phyloP scores from a whole-genome alignment of 306 rosid species.

The Biancaea sappan region DNA sequence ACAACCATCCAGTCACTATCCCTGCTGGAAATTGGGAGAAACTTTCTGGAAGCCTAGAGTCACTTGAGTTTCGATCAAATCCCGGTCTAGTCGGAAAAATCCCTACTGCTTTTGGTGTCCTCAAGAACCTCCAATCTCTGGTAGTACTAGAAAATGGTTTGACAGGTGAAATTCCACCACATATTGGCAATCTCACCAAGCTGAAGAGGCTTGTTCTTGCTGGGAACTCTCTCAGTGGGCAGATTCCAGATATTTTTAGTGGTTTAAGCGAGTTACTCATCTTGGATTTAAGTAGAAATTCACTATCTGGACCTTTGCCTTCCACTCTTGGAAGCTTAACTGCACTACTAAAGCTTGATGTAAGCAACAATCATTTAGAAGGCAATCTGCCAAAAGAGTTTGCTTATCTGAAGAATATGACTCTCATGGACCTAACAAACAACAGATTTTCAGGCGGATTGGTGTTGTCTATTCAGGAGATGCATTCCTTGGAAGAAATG shows the following conservation, averaged over 20 bases:
- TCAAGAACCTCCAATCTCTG: constrained; percentile 73
- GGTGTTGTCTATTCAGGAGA: constrained; percentile 56
- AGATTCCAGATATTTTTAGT: constrained; percentile 58
- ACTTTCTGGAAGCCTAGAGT: constrained; percentile 63
- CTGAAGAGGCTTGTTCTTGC: constrained; percentile 73
- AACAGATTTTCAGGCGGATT: constrained; percentile 79
- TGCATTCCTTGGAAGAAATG: constrained; percentile 67
- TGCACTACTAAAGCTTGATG: constrained; percentile 77
- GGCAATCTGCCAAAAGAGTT: constrained; percentile 56
- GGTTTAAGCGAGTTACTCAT: constrained; percentile 58
- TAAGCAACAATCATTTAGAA: constrained; percentile 65
- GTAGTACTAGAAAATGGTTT: constrained; percentile 68
- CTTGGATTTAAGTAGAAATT: constrained; percentile 77
- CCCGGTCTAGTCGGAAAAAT: constrained; percentile 63
- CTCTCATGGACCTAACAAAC: constrained; percentile 80
- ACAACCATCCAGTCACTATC: constrained; percentile 45
- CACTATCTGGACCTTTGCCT: constrained; percentile 70
- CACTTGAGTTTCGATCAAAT: constrained; percentile 80
- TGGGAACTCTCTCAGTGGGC: constrained; percentile 60
- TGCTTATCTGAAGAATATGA: constrained; percentile 54
- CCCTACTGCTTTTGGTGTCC: constrained; percentile 57
- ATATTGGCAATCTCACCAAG: constrained; percentile 55
- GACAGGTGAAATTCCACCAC: constrained; percentile 60
- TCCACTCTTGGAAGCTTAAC: constrained; percentile 54
- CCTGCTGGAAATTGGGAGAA: constrained; percentile 70